Evolutionary conservation across 2,329 filamentous ascomycete genomes (phyloP).

Genomic region (Aspergillus sp.): DNA sequence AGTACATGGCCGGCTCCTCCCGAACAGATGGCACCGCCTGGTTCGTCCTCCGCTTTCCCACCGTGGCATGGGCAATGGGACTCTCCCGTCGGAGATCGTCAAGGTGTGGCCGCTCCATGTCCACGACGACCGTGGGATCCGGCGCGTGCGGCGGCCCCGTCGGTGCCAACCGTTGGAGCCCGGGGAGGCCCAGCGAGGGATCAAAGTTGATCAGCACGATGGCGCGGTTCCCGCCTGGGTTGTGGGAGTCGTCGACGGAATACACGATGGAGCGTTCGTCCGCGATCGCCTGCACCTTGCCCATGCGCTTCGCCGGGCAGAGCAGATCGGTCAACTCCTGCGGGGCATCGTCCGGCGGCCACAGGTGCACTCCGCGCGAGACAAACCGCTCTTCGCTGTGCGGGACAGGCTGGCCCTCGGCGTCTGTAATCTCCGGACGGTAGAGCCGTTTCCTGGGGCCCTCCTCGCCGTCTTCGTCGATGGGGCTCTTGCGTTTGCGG

Average conservation of each 20-base stretch:
- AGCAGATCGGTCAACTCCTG: constrained; percentile 37
- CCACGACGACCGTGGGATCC: constrained; percentile 5
- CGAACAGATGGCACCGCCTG: constrained; percentile 22
- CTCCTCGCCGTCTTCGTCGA: constrained; percentile 32
- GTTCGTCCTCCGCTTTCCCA: constrained; percentile 10
- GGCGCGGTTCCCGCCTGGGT: constrained; percentile 15
- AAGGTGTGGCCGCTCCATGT: constrained; percentile 14
- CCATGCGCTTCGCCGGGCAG: constrained; percentile 35
- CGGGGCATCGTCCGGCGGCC: constrained; percentile 42
- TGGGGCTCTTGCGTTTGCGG: constrained; percentile 40
- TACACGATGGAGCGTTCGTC: constrained; percentile 44
- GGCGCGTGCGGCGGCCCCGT: constrained; percentile 2
- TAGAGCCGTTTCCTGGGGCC: constrained; percentile 27
- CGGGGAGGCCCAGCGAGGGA: constrained; percentile 31
- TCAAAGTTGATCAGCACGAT: constrained; percentile 43
- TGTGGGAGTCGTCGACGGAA: constrained; percentile 29
- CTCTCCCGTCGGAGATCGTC: constrained; percentile 13
- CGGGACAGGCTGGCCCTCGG: constrained; percentile 26
- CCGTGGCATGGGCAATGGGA: constrained; percentile 8
- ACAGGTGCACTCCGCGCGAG: constrained; percentile 40
- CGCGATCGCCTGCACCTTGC: constrained; percentile 32
- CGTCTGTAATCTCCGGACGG: constrained; percentile 25
- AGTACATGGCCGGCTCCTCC: constrained; percentile 28
- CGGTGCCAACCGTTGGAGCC: constrained; percentile 14
- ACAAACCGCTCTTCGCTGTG: constrained; percentile 39